Conservation (phyloP, 352 stramenopile species). For the Globisporangium polare region DNA sequence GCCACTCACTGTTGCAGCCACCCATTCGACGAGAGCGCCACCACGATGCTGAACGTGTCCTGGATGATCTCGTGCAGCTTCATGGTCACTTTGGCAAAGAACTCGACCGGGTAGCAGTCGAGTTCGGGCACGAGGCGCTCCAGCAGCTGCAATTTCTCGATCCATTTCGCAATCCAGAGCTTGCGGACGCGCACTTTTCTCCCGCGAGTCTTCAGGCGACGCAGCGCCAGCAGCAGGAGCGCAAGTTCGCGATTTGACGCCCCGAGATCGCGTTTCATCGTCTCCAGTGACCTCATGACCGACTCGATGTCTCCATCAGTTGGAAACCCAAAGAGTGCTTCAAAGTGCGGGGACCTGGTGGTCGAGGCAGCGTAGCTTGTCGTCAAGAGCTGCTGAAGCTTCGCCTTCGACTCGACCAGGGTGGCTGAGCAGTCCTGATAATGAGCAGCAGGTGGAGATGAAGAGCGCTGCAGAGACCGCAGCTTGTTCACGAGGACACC, state of each 20-base stretch:
- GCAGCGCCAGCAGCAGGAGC: conserved; percentile 41
- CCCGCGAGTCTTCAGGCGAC: conserved; percentile 17
- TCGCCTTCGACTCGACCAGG: conserved; percentile 13
- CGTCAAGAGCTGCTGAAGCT: conserved; percentile 20
- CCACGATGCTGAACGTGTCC: conserved; percentile 3
- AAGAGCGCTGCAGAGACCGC: conserved; percentile 2
- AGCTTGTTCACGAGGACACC: conserved; percentile 6
- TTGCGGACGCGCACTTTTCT: conserved; percentile 17
- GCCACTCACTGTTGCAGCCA: conserved; percentile 16
- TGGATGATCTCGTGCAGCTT: conserved; percentile 13
- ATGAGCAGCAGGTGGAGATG: not conserved
- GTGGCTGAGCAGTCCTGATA: conserved; percentile 10
- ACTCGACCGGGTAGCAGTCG: conserved; percentile 35
- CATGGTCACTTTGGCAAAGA: conserved; percentile 15
- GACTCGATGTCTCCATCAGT: not conserved
- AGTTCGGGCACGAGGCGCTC: conserved; percentile 42
- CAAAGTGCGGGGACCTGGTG: conserved; percentile 5
- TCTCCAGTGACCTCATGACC: conserved; percentile 22
- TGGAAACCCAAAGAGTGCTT: conserved; percentile 12
- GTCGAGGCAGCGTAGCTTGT: conserved; percentile 15
- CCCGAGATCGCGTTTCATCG: conserved; percentile 20
- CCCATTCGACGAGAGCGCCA: conserved; percentile 2
- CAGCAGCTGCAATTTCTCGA: conserved; percentile 24
- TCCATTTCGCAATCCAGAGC: conserved; percentile 17
- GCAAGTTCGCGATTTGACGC: conserved; percentile 46